Percentiles rank a stretch among this genome's conserved stretches.
phyloP scores from a whole-genome alignment of 495 filamentous ascomycete species.

The Diplogelasinospora grovesii region DNA sequence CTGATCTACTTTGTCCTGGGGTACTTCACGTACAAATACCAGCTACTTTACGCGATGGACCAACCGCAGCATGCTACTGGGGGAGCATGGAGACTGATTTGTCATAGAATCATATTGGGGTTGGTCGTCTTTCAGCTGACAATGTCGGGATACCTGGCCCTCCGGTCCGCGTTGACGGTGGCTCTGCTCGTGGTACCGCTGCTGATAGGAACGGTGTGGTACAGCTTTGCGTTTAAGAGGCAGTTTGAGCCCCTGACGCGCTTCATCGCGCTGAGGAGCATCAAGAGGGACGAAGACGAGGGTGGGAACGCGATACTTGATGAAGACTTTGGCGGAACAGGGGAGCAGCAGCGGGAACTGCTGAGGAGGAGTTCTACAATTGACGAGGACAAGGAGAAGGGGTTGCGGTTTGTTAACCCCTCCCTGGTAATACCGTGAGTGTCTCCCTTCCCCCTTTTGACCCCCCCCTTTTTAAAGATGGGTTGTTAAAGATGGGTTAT shows the following conservation, averaged over 20 bases:
- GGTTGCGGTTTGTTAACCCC: constrained; percentile 65
- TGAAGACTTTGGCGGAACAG: constrained; percentile 29
- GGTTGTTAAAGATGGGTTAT: constrained; percentile 7
- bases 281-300: constrained; percentile 51
- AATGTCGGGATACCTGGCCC: constrained; percentile 79
- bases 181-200: constrained; percentile 71
- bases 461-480: neutral
- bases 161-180: constrained; percentile 61
- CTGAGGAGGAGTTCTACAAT: constrained; percentile 42
- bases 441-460: neutral
- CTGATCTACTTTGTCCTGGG: constrained; percentile 84
- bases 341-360: constrained; percentile 24
- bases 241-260: constrained; percentile 81
- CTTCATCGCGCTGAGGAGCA: constrained; percentile 86
- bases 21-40: constrained; percentile 95
- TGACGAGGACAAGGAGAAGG: constrained; percentile 63
- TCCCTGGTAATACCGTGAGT: constrained; percentile 60
- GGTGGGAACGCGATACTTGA: constrained; percentile 30
- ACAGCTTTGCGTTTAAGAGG: constrained; percentile 63
- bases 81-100: constrained; percentile 90
- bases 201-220: constrained; percentile 73
- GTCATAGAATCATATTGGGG: constrained; percentile 78
- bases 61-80: constrained; percentile 93
- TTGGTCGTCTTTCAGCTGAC: constrained; percentile 82
- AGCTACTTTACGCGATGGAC: constrained; percentile 96